Conservation (phyloP, 78 protist genomes). For the Bodo saltans region DNA sequence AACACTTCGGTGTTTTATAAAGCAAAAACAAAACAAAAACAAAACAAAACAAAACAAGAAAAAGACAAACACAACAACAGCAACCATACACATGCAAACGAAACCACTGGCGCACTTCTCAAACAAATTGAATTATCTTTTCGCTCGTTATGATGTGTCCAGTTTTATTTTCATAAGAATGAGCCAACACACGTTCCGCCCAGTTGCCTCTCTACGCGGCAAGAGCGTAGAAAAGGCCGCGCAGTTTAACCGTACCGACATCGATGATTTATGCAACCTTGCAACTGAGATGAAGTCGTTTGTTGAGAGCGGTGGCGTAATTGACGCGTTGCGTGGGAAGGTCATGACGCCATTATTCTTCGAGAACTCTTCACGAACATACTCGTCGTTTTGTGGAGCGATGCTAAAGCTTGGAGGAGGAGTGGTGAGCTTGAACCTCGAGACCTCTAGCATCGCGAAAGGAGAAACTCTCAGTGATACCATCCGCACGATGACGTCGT, state of each 20-base stretch:
- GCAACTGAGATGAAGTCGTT: conserved; percentile 62
- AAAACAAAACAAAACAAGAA: too few relatives aligned
- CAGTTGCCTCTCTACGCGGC: neutral
- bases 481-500: conserved; percentile 69
- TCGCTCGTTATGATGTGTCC: too few relatives aligned
- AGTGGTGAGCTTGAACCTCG: conserved; percentile 52
- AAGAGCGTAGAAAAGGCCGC: neutral
- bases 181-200: too few relatives aligned
- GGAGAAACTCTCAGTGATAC: conserved; percentile 86
- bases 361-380: conserved; percentile 86
- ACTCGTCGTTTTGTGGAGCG: conserved; percentile 81
- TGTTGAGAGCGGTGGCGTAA: conserved; percentile 43
- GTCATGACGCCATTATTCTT: conserved; percentile 67
- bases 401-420: conserved; percentile 85
- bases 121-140: too few relatives aligned
- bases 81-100: too few relatives aligned
- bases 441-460: conserved; percentile 53
- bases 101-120: too few relatives aligned
- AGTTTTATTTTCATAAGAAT: too few relatives aligned
- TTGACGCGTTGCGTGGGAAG: conserved; percentile 49
- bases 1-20: too few relatives aligned
- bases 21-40: too few relatives aligned
- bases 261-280: conserved; percentile 7
- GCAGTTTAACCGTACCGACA: conserved; percentile 5
- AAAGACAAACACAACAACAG: too few relatives aligned